These are phyloP conservation scores for Monosporascus sp. DNA, from an alignment of 2,329 filamentous ascomycete species.

Conservation along the genomic window DNA sequence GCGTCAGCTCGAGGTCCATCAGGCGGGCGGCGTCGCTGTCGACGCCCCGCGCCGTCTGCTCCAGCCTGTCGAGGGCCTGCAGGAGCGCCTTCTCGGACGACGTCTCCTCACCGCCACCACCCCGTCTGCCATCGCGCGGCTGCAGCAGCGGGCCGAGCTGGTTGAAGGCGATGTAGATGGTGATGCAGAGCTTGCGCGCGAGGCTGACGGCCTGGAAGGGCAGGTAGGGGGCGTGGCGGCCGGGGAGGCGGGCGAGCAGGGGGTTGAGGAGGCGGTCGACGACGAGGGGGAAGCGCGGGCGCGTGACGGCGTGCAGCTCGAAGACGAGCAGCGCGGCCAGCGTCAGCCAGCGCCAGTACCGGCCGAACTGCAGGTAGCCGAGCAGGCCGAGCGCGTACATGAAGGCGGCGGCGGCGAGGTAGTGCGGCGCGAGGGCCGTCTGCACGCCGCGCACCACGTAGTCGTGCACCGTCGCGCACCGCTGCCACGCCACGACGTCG, in stretches of 20 bases:
- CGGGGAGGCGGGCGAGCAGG: slow-evolving; percentile 30
- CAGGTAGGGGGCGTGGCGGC: slow-evolving; percentile 56
- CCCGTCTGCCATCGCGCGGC: slow-evolving; percentile 18
- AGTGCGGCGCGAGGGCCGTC: slow-evolving; percentile 50
- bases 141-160: slow-evolving; percentile 68
- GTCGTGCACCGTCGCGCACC: slow-evolving; percentile 64
- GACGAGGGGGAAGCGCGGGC: slow-evolving; percentile 44
- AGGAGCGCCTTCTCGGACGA: slow-evolving; percentile 44
- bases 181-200: slow-evolving; percentile 69
- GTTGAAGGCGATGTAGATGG: slow-evolving; percentile 75
- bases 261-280: slow-evolving; percentile 40
- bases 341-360: slow-evolving; percentile 60
- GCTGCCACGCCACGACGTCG: slow-evolving; percentile 59
- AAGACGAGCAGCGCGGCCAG: slow-evolving; percentile 48
- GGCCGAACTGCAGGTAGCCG: slow-evolving; percentile 63
- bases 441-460: slow-evolving; percentile 63
- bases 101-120: slow-evolving; percentile 18
- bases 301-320: slow-evolving; percentile 51
- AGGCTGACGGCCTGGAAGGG: slow-evolving; percentile 81
- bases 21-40: slow-evolving; percentile 67
- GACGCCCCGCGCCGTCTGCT: slow-evolving; percentile 50
- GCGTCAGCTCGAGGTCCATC: slow-evolving; percentile 72
- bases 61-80: slow-evolving; percentile 63
- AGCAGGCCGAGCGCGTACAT: slow-evolving; percentile 58
- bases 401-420: slow-evolving; percentile 49